These are phyloP conservation scores for Malassezia cuniculi DNA, from an alignment of 1,284 basidiomycete species.

Conservation along the genomic window DNA sequence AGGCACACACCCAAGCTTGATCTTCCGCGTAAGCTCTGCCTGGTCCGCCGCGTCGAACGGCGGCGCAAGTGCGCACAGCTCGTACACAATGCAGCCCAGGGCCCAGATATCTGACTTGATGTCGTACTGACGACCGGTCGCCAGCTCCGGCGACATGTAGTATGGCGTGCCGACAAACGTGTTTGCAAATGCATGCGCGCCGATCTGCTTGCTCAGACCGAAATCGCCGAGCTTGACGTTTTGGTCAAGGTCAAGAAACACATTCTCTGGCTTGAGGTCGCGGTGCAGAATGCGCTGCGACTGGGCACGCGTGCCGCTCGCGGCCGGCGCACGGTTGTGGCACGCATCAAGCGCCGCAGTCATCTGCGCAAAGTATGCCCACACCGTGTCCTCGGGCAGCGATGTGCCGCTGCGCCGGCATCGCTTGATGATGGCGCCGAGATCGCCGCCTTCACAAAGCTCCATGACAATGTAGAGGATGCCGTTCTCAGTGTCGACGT, in stretches of 20 bases:
- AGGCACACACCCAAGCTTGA: conserved; percentile 73
- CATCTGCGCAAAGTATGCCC: conserved; percentile 89
- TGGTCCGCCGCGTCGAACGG: conserved; percentile 84
- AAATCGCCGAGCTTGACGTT: conserved; percentile 89
- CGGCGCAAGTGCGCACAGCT: conserved; percentile 67
- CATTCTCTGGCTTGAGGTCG: conserved; percentile 93
- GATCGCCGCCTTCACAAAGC: conserved; percentile 86
- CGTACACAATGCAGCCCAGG: conserved; percentile 85
- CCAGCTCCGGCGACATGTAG: conserved; percentile 95
- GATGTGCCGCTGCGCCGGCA: conserved; percentile 46
- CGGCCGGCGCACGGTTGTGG: conserved; percentile 49
- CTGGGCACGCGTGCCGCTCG: neutral
- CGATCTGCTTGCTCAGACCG: conserved; percentile 82
- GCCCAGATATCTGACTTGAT: conserved; percentile 98
- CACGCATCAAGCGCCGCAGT: conserved; percentile 80
- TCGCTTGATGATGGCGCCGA: conserved; percentile 70
- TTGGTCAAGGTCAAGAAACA: conserved; percentile 67
- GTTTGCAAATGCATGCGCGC: conserved; percentile 67
- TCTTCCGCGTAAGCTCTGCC: conserved; percentile 64
- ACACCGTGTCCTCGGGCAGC: conserved; percentile 77
- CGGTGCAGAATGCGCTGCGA: conserved; percentile 61
- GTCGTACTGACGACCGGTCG: conserved; percentile 90
- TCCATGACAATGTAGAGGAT: conserved; percentile 29
- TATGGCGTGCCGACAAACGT: conserved; percentile 97
- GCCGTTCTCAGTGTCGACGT: conserved; percentile 72